Evolutionary conservation across 306 rosid species (phyloP), one percentile per base, ranked within the genome.

Genomic region (Prunus fruticosa): DNA sequence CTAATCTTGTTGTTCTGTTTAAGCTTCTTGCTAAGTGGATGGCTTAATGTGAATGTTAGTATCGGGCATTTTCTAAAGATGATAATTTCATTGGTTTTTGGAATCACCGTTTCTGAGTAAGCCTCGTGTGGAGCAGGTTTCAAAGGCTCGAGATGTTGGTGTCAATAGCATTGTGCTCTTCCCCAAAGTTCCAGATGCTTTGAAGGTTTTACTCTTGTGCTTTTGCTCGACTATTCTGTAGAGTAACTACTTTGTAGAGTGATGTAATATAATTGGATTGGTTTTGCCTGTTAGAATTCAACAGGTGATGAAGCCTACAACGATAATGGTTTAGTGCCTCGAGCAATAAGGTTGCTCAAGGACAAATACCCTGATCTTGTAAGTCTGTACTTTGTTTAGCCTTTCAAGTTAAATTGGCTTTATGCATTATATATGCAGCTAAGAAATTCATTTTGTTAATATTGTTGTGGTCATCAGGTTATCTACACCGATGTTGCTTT

Each of bases 401-500:
- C 58, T 53, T 43, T 6, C 8, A 51, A 72, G 83, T 66, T 47
- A 63, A 64, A 64, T 30, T 62, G 53, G 51, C 76, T 65, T 61
- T 75, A n/a, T 63, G 57, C 30, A 71, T 16, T 56, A 47, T 10
- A 28, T 65, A 8, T 76, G 38, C 67, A 20, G 64, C 75, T 77
- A 76, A 79, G 45, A 71, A 76, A 69, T 64, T 70, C 58, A 52
- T 60, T 64, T 50, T 69, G 22, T 61, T 54, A 19, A 65, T 38
- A 32, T 49, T 43, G 25, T 75, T 80, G 27, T 27, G 64, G 57
- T 76, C 15, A 54, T 81, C 87, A 95, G 99, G 80, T 88, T 70
- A 92, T 95, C 76, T 95, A 92, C 83, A 95, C 97, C 46, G 99
- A 95, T 74, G 97, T 95, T 84, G 99, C 99, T 30, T 86, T 95